phyloP scores from a whole-genome alignment of 1,284 basidiomycete genomes.

The Sporisorium scitamineum region DNA sequence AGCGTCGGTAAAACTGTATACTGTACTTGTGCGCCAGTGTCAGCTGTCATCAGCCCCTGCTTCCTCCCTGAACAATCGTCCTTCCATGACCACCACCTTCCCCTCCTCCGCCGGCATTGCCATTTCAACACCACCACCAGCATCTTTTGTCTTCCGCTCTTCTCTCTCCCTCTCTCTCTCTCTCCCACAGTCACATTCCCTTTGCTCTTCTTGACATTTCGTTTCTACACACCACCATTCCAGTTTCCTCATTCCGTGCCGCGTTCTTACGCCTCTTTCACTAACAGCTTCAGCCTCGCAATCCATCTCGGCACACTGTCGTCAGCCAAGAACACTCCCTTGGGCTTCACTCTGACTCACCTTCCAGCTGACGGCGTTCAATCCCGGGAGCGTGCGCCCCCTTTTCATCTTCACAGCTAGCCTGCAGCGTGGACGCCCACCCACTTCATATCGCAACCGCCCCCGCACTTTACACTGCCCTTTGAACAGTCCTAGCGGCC shows the following conservation, averaged over 20 bases:
- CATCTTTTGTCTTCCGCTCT: not conserved
- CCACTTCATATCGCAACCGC: slow-evolving; percentile 2
- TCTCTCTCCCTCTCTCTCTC: not conserved
- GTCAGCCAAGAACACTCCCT: not conserved
- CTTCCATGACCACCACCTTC: not conserved
- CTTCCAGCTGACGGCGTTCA: slow-evolving; percentile 1
- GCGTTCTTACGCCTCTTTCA: not conserved
- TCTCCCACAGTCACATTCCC: not conserved
- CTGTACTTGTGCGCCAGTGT: no score
- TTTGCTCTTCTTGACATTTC: not conserved
- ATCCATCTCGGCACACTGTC: not conserved
- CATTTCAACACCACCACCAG: not conserved
- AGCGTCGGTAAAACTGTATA: no score
- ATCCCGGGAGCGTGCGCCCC: slow-evolving; percentile 6
- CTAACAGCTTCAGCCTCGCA: not conserved
- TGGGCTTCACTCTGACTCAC: not conserved
- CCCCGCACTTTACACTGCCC: slow-evolving; percentile 4
- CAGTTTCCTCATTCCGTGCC: not conserved
- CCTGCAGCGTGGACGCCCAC: not conserved
- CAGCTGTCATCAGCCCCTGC: not conserved
- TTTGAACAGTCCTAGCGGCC: not conserved
- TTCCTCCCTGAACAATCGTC: no score
- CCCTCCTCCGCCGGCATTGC: no score
- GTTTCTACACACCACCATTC: not conserved
- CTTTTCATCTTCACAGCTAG: slow-evolving; percentile 3